Conservation (phyloP, 129 eudicot genomes). For the Centrapalus pauciflorus region DNA sequence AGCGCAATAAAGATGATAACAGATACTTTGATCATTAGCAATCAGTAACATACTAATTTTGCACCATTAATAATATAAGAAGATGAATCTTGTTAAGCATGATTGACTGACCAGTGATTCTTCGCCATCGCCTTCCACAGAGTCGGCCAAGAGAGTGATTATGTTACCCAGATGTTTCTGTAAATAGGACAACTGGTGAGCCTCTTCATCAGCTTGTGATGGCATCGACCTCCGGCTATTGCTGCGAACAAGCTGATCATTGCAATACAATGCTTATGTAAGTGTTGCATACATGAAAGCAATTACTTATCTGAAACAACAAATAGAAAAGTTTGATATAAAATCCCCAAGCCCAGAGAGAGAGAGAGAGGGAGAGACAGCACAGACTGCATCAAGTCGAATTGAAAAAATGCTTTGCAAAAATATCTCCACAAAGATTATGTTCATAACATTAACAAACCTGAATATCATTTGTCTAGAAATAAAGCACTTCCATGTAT, state of each 20-base stretch:
- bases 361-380: not conserved
- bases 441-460: not conserved
- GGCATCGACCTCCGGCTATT: constrained; percentile 89
- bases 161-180: constrained; percentile 88
- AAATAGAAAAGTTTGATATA: not conserved
- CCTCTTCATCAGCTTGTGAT: constrained; percentile 96
- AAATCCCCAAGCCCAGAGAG: not conserved
- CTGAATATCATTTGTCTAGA: not conserved
- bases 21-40: not conserved
- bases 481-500: not conserved
- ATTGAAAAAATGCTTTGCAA: not conserved
- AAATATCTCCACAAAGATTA: not conserved
- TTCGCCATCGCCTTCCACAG: constrained; percentile 71
- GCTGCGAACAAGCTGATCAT: constrained; percentile 87
- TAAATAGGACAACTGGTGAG: constrained; percentile 86
- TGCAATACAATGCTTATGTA: constrained; percentile 9
- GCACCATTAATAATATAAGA: not conserved
- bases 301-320: not conserved
- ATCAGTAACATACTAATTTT: not conserved
- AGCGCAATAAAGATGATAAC: not conserved
- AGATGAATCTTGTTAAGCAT: not conserved
- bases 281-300: constrained; percentile 2
- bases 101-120: constrained; percentile 73
- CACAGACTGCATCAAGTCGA: not conserved
- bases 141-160: constrained; percentile 72